Evolutionary conservation across 495 filamentous ascomycete genomes (phyloP).

Genomic region (Aspergillus incahuasiensis): DNA sequence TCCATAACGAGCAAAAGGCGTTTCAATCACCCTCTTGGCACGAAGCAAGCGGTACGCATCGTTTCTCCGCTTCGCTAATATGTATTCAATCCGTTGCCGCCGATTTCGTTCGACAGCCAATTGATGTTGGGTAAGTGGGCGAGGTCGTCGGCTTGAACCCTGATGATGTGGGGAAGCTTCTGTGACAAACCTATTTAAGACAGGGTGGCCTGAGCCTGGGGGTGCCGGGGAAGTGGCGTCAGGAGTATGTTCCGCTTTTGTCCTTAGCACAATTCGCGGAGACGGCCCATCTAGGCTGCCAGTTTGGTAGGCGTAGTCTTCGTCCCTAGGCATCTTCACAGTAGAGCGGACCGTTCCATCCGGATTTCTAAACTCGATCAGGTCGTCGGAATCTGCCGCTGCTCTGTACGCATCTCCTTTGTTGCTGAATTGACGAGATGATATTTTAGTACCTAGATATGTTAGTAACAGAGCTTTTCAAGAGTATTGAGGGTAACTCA

Average conservation of each 20-base stretch:
- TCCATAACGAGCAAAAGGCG: constrained; percentile 60
- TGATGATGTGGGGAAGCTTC: constrained; percentile 33
- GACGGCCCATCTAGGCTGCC: constrained; percentile 21
- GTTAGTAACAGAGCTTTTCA: background rate
- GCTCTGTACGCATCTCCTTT: constrained; percentile 4
- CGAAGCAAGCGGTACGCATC: constrained; percentile 59
- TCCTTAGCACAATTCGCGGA: constrained; percentile 48
- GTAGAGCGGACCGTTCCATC: constrained; percentile 5
- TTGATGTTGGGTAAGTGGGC: constrained; percentile 89
- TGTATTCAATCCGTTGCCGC: constrained; percentile 79
- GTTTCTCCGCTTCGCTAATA: constrained; percentile 67
- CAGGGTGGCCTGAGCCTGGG: constrained; percentile 42
- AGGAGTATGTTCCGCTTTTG: constrained; percentile 43
- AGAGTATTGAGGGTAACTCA: background rate
- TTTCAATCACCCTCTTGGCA: constrained; percentile 54
- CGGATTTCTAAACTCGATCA: constrained; percentile 8
- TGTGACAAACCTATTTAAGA: constrained; percentile 44
- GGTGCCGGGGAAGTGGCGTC: constrained; percentile 47
- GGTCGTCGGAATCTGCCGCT: constrained; percentile 2
- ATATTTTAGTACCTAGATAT: background rate
- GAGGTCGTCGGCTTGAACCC: constrained; percentile 52
- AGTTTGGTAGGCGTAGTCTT: constrained; percentile 27
- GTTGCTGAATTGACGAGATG: background rate
- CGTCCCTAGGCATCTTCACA: constrained; percentile 1
- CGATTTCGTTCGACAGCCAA: constrained; percentile 87